Conservation (phyloP, 768 basidiomycete genomes). For the Collybia sordida region DNA sequence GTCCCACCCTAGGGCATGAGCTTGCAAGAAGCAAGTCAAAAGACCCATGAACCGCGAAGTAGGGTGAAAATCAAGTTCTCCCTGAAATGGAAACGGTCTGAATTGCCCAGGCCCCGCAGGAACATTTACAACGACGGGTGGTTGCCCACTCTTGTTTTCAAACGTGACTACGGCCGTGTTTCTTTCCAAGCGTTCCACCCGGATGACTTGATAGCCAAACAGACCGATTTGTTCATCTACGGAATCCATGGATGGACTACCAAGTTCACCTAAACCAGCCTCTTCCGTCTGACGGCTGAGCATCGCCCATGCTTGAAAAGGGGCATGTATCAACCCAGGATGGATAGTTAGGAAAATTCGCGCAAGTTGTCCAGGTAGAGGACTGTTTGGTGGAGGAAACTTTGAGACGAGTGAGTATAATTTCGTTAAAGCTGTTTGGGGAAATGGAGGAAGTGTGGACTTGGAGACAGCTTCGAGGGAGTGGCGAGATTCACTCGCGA, state of each 20-base stretch:
- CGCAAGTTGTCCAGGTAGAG: constrained; percentile 49
- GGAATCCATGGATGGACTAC: constrained; percentile 42
- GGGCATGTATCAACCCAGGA: constrained; percentile 52
- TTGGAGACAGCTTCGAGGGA: constrained; percentile 53
- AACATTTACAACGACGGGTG: constrained; percentile 34
- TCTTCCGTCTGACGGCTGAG: constrained; percentile 56
- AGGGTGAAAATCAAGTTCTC: constrained; percentile 40
- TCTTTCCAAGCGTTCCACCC: constrained; percentile 40
- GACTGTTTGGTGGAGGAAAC: constrained; percentile 46
- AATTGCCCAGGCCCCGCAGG: constrained; percentile 49
- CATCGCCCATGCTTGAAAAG: constrained; percentile 63
- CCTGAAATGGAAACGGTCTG: constrained; percentile 43
- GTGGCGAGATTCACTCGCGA: constrained; percentile 57
- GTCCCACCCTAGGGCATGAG: constrained; percentile 66
- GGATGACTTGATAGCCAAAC: constrained; percentile 47
- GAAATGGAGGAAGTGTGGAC: constrained; percentile 58
- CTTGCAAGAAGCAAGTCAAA: constrained; percentile 58
- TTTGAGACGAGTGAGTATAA: constrained; percentile 40
- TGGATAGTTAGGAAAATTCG: constrained; percentile 59
- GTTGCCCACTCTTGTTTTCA: constrained; percentile 23
- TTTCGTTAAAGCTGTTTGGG: constrained; percentile 61
- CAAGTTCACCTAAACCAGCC: constrained; percentile 51
- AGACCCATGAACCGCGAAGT: constrained; percentile 55
- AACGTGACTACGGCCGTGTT: constrained; percentile 45
- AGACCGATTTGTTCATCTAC: constrained; percentile 44